Evolutionary conservation across 352 stramenopile genomes (phyloP).

Genomic region (Thalassiosira hispida): DNA sequence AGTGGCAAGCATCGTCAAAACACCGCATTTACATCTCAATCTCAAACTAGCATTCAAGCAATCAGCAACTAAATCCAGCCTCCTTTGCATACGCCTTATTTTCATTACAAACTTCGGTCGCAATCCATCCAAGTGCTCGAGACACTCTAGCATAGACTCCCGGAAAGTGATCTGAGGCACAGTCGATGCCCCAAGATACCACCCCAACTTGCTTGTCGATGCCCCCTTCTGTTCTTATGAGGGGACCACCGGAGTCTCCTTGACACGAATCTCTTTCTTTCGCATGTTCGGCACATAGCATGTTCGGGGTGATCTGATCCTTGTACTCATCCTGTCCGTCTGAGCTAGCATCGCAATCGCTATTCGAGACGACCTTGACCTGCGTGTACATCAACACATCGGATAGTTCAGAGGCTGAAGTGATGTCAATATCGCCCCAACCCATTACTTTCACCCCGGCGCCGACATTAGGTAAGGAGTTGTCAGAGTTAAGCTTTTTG

Average conservation of each 20-base stretch:
- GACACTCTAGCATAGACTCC: slow-evolving; percentile 43
- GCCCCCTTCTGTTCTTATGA: slow-evolving; percentile 19
- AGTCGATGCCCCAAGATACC: slow-evolving; percentile 71
- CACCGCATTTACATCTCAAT: too few relatives aligned
- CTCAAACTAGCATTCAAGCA: too few relatives aligned
- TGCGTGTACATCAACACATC: slow-evolving; percentile 49
- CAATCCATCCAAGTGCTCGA: slow-evolving; percentile 31
- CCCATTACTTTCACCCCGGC: slow-evolving; percentile 56
- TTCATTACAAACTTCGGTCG: slow-evolving; percentile 17
- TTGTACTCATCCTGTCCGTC: slow-evolving; percentile 35
- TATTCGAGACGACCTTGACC: slow-evolving; percentile 60
- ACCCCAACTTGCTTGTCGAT: slow-evolving; percentile 67
- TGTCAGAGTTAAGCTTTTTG: slow-evolving; percentile 27
- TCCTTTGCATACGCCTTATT: neutral
- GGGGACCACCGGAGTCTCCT: slow-evolving; percentile 59
- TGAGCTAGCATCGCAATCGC: slow-evolving; percentile 47
- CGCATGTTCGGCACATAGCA: slow-evolving; percentile 63
- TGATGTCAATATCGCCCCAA: slow-evolving; percentile 39
- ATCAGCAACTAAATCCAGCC: too few relatives aligned
- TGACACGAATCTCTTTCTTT: slow-evolving; percentile 36
- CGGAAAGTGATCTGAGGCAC: slow-evolving; percentile 36
- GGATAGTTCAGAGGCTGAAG: too few relatives aligned
- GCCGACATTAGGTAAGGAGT: neutral
- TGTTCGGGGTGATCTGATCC: slow-evolving; percentile 58
- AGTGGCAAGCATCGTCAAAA: too few relatives aligned